Evolutionary conservation across 768 basidiomycete genomes (phyloP).

Genomic region (Termitomyces sp.): DNA sequence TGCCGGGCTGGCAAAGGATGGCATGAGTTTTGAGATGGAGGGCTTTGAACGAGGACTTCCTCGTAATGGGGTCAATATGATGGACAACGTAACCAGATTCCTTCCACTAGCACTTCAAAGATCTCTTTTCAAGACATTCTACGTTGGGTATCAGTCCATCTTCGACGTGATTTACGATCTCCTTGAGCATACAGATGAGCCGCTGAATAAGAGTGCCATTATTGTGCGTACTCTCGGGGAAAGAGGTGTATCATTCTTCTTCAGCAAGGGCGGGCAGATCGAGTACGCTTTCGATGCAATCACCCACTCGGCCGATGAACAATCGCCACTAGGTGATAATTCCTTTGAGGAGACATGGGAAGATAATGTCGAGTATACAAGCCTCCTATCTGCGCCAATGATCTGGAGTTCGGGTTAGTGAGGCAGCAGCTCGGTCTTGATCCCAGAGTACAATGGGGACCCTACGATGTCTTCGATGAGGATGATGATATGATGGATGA

Average conservation of each 20-base stretch:
- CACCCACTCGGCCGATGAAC: conserved; percentile 18
- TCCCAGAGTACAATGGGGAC: conserved; percentile 13
- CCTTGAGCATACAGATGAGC: conserved; percentile 4
- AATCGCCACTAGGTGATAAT: conserved; percentile 20
- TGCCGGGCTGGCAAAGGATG: too few relatives aligned
- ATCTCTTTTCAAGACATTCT: conserved; percentile 18
- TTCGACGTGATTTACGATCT: conserved; percentile 16
- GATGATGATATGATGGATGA: neutral
- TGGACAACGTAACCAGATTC: too few relatives aligned
- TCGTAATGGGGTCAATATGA: too few relatives aligned
- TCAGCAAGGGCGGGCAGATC: conserved; percentile 26
- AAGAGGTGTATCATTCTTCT: too few relatives aligned
- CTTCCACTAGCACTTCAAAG: conserved; percentile 3
- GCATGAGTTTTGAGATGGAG: too few relatives aligned
- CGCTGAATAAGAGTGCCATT: neutral
- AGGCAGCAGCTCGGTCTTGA: conserved; percentile 21
- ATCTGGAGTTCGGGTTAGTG: conserved; percentile 26
- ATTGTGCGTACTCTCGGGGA: too few relatives aligned
- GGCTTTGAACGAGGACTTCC: too few relatives aligned
- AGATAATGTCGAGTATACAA: conserved; percentile 13
- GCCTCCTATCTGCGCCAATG: conserved; percentile 18
- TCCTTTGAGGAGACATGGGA: conserved; percentile 16
- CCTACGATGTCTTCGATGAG: neutral
- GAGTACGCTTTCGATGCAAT: conserved; percentile 25
- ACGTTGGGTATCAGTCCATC: conserved; percentile 23